A percentile compares a stretch with the other conserved stretches of the same genome.
Conservation (phyloP, 2,329 filamentous ascomycete genomes). For the Xylariales sp. region DNA sequence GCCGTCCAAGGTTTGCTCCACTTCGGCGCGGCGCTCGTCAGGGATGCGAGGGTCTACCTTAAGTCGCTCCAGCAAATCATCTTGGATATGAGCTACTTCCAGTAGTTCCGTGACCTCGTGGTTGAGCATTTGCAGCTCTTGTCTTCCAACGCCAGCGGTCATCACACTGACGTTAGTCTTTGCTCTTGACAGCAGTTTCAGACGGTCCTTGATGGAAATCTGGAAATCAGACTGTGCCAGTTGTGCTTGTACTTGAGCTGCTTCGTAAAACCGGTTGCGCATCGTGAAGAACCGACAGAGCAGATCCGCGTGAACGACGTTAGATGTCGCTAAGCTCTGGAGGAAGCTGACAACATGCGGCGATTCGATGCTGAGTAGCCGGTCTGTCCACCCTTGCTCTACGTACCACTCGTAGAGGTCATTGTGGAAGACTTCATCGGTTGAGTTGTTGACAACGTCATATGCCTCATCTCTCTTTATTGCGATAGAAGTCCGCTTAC, state of each 20-base stretch:
- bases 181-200: constrained; percentile 84
- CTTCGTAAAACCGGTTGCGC: constrained; percentile 76
- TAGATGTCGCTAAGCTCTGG: constrained; percentile 65
- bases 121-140: constrained; percentile 78
- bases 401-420: constrained; percentile 99
- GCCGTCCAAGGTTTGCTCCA: constrained; percentile 69
- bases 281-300: constrained; percentile 91
- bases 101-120: constrained; percentile 82
- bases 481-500: constrained; percentile 67
- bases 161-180: constrained; percentile 88
- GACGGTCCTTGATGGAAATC: constrained; percentile 76
- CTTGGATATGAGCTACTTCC: constrained; percentile 91
- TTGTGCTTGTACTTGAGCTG: constrained; percentile 78
- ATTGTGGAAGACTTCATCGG: constrained; percentile 92
- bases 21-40: constrained; percentile 56
- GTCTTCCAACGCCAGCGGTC: constrained; percentile 69
- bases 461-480: constrained; percentile 86
- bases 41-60: constrained; percentile 66
- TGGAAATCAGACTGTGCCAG: constrained; percentile 79
- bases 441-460: constrained; percentile 78
- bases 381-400: constrained; percentile 74
- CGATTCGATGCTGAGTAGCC: constrained; percentile 79
- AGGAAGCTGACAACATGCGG: constrained; percentile 84
- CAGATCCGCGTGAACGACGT: constrained; percentile 78
- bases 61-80: constrained; percentile 79